A percentile compares a stretch with the other conserved stretches of the same genome.
These are phyloP conservation scores for Lepraria neglecta DNA, from an alignment of 495 filamentous ascomycete species.

Conservation along the genomic window DNA sequence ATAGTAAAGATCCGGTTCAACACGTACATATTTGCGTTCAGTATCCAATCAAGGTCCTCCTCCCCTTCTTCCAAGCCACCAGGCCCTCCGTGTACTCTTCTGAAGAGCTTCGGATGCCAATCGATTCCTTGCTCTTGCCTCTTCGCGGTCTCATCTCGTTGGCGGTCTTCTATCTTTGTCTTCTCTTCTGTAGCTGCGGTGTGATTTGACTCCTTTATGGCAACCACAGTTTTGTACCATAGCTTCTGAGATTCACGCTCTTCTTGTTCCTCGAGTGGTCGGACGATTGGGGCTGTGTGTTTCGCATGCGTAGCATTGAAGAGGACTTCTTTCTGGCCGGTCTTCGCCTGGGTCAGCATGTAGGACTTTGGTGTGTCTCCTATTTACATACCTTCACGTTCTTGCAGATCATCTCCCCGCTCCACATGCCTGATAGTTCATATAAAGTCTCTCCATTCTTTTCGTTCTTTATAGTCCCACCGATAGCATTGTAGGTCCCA, in stretches of 20 bases:
- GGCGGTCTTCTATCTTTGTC: slow-evolving; percentile 83
- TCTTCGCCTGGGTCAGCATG: slow-evolving; percentile 46
- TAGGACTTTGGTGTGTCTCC: too few relatives aligned
- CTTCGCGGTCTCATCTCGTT: slow-evolving; percentile 80
- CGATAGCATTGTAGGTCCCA: slow-evolving; percentile 93
- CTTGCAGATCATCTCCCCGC: slow-evolving; percentile 85
- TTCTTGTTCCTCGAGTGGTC: slow-evolving; percentile 79
- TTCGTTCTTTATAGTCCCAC: slow-evolving; percentile 85
- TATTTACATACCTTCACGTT: slow-evolving; percentile 59
- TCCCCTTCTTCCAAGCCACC: slow-evolving; percentile 75
- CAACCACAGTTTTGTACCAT: slow-evolving; percentile 73
- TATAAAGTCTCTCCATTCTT: slow-evolving; percentile 78
- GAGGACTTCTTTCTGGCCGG: slow-evolving; percentile 76
- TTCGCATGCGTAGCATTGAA: slow-evolving; percentile 78
- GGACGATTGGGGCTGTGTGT: slow-evolving; percentile 64
- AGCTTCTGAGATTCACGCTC: slow-evolving; percentile 85
- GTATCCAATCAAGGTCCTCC: slow-evolving; percentile 87
- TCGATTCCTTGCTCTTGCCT: slow-evolving; percentile 75
- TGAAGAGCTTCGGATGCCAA: slow-evolving; percentile 85
- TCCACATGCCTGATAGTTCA: slow-evolving; percentile 90
- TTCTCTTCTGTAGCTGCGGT: slow-evolving; percentile 91
- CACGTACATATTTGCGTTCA: slow-evolving; percentile 78
- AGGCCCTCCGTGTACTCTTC: slow-evolving; percentile 62
- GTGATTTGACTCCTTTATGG: slow-evolving; percentile 78
- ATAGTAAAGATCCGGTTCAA: slow-evolving; percentile 1